Evolutionary conservation across 805 yeast genomes (phyloP).

Genomic region (Priceomyces fermenticarens): DNA sequence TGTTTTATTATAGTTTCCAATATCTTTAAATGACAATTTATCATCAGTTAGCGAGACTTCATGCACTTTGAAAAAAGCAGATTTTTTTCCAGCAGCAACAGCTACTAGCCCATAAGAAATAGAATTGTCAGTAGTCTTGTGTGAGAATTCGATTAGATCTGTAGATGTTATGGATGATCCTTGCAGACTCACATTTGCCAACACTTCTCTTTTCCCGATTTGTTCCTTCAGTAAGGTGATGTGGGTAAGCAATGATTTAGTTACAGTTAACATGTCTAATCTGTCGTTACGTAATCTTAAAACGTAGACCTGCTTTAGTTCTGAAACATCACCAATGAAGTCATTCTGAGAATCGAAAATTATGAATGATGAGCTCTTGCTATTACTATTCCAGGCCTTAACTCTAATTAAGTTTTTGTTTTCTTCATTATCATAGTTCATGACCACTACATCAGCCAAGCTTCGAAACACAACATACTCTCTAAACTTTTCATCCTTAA

Average conservation of each 20-base stretch:
- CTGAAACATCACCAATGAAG: too few relatives aligned
- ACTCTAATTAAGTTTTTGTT: background rate
- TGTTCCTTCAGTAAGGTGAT: background rate
- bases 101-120: conserved; percentile 17
- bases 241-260: background rate
- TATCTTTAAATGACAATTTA: conserved; percentile 8
- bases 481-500: conserved; percentile 7
- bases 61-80: conserved; percentile 11
- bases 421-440: conserved; percentile 8
- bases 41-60: conserved; percentile 8
- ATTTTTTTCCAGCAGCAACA: conserved; percentile 5
- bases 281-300: too few relatives aligned
- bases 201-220: background rate
- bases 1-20: conserved; percentile 16
- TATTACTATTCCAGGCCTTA: background rate
- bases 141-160: conserved; percentile 13
- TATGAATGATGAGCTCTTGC: too few relatives aligned
- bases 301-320: too few relatives aligned
- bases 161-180: conserved; percentile 2
- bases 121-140: conserved; percentile 2
- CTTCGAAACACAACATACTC: conserved; percentile 10
- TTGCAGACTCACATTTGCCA: conserved; percentile 1
- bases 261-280: too few relatives aligned
- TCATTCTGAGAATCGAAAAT: too few relatives aligned
- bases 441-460: conserved; percentile 6